phyloP scores from a whole-genome alignment of 148 eudicot species.

The Vaccinium corymbosum region DNA sequence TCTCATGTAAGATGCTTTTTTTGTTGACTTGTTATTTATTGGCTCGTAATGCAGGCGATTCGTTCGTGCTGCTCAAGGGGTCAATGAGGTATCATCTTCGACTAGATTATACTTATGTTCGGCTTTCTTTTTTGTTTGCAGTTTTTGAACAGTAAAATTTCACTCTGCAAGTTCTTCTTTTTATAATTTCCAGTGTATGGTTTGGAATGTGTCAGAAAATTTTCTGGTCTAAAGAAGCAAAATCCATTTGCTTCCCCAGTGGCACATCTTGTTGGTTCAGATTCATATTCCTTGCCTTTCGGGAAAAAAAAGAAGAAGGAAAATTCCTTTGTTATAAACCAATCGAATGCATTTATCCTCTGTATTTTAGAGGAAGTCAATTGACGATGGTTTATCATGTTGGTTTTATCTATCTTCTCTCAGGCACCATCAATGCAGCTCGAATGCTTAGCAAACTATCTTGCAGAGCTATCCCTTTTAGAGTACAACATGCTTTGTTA shows the following conservation, averaged over 20 bases:
- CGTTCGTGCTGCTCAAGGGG: slow-evolving; percentile 78
- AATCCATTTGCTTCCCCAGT: neutral
- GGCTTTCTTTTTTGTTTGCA: neutral
- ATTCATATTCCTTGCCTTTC: neutral
- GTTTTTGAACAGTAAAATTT: neutral
- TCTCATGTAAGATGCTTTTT: neutral
- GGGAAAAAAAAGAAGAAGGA: neutral
- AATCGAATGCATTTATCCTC: neutral
- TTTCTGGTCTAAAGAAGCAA: neutral
- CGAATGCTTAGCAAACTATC: slow-evolving; percentile 80
- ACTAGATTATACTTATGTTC: neutral
- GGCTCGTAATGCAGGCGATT: slow-evolving; percentile 52
- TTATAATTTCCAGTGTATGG: neutral
- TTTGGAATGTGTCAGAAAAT: neutral
- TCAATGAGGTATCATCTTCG: slow-evolving; percentile 47
- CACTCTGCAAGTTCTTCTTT: neutral
- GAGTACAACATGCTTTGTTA: slow-evolving; percentile 83
- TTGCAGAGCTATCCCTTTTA: slow-evolving; percentile 80
- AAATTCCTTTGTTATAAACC: neutral
- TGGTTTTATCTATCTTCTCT: neutral
- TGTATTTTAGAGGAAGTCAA: neutral
- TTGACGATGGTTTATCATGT: slow-evolving; percentile 1
- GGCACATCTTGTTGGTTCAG: neutral
- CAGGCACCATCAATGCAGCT: slow-evolving; percentile 71
- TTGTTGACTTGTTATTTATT: slow-evolving; percentile 11